These are phyloP conservation scores for button mushroom (Agaricus bisporus) DNA, from an alignment of 768 basidiomycete species.

Conservation along the genomic window DNA sequence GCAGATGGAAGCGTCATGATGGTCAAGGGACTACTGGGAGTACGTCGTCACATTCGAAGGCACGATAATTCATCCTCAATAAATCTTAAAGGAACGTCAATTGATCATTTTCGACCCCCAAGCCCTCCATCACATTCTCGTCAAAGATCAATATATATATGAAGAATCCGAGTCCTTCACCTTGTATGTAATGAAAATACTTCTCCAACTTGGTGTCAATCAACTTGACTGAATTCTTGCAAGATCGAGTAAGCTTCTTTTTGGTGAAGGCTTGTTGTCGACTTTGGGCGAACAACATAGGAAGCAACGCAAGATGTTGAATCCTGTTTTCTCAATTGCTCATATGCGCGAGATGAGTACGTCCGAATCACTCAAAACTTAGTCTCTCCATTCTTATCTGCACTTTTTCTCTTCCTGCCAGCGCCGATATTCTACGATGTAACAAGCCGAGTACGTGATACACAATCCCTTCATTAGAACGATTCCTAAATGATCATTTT, in stretches of 20 bases:
- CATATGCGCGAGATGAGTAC: constrained; percentile 32
- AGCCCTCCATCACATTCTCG: constrained; percentile 36
- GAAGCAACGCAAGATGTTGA: constrained; percentile 38
- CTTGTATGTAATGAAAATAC: constrained; percentile 14
- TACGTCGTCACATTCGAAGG: constrained; percentile 13
- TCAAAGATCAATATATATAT: constrained; percentile 30
- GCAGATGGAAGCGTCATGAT: constrained; percentile 27
- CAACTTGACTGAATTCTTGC: neutral
- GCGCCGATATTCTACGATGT: constrained; percentile 30
- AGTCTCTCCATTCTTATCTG: neutral
- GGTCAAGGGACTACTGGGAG: constrained; percentile 29
- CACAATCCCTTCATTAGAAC: too few species aligned
- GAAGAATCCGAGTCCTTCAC: constrained; percentile 21
- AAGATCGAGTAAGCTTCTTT: constrained; percentile 16
- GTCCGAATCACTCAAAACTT: neutral
- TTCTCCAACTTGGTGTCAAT: neutral
- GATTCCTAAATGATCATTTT: neutral
- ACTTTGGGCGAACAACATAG: constrained; percentile 16
- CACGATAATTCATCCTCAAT: neutral
- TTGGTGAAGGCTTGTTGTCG: constrained; percentile 23
- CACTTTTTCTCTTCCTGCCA: constrained; percentile 10
- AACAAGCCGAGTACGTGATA: constrained; percentile 18
- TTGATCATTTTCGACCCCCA: constrained; percentile 38
- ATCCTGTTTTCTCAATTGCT: constrained; percentile 35
- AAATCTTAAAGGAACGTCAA: constrained; percentile 22